Percentiles rank a stretch among this genome's conserved stretches.
Evolutionary conservation across 768 basidiomycete species (phyloP).

Genomic region (Naematelia encephala): DNA sequence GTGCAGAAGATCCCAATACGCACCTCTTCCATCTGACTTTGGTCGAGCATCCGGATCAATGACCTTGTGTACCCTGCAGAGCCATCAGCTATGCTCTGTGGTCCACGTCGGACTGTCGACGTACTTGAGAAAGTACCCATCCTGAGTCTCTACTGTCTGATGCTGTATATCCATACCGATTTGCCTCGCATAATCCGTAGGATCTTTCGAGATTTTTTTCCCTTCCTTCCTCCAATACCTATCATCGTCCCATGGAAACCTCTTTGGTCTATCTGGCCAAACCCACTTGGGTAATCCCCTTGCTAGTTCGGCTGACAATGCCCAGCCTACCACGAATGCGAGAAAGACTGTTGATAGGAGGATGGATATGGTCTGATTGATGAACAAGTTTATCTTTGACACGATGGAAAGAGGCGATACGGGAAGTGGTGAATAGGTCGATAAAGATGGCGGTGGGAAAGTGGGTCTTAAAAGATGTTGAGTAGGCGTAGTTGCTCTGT

Average conservation of each 20-base stretch:
- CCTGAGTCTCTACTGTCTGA: slow-evolving; percentile 55
- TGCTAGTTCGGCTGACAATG: slow-evolving; percentile 41
- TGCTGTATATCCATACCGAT: slow-evolving; percentile 55
- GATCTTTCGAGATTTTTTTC: slow-evolving; percentile 51
- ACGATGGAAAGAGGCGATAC: slow-evolving; percentile 30
- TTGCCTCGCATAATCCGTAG: slow-evolving; percentile 54
- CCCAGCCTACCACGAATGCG: slow-evolving; percentile 54
- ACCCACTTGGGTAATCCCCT: slow-evolving; percentile 34
- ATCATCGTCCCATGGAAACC: slow-evolving; percentile 54
- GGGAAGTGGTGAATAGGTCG: slow-evolving; percentile 48
- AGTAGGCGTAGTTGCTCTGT: slow-evolving; percentile 42
- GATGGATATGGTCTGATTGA: slow-evolving; percentile 51
- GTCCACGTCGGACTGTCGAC: slow-evolving; percentile 19
- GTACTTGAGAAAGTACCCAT: slow-evolving; percentile 54
- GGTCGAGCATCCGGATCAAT: slow-evolving; percentile 49
- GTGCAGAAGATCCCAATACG: no score
- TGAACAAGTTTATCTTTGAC: slow-evolving; percentile 46
- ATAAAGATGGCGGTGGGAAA: slow-evolving; percentile 48
- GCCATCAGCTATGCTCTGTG: slow-evolving; percentile 13
- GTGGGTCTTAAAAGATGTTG: slow-evolving; percentile 48
- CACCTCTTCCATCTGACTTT: slow-evolving; percentile 43
- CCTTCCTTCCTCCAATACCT: slow-evolving; percentile 51
- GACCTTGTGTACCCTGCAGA: slow-evolving; percentile 38
- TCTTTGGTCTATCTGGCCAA: slow-evolving; percentile 25
- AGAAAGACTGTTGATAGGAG: slow-evolving; percentile 54